Evolutionary conservation across 2,329 filamentous ascomycete species (phyloP).

Genomic region (Colletotrichum eremochloae): DNA sequence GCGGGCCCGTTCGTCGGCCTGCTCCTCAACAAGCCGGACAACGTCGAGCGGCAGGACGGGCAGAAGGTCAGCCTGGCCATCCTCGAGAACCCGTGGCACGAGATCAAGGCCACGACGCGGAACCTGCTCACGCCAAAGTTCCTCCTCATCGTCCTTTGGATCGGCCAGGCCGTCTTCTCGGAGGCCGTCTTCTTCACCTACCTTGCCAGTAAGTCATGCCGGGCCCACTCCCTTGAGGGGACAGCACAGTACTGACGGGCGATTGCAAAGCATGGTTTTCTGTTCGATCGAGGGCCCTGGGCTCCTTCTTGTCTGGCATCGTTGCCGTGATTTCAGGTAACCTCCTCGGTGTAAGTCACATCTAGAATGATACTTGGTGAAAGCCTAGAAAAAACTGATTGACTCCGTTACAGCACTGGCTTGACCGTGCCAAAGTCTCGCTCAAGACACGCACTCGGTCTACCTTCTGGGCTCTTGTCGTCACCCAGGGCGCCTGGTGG

Average conservation of each 20-base stretch:
- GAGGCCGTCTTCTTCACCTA: slow-evolving; percentile 83
- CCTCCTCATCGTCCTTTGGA: slow-evolving; percentile 74
- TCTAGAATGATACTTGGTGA: rapidly evolving
- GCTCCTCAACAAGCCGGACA: slow-evolving; percentile 70
- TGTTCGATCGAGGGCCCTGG: slow-evolving; percentile 76
- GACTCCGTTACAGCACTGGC: slow-evolving; percentile 57
- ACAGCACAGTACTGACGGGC: slow-evolving; percentile 11
- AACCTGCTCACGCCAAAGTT: slow-evolving; percentile 73
- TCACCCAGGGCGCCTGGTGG: slow-evolving; percentile 78
- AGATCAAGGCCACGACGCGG: slow-evolving; percentile 70
- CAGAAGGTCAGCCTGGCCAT: slow-evolving; percentile 72
- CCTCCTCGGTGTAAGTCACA: slow-evolving; percentile 66
- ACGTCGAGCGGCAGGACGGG: slow-evolving; percentile 76
- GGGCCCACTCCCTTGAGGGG: no score
- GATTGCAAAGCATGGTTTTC: slow-evolving; percentile 72
- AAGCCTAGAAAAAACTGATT: slow-evolving; percentile 29
- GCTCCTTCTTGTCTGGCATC: slow-evolving; percentile 78
- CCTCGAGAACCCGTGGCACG: slow-evolving; percentile 65
- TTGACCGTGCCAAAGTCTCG: slow-evolving; percentile 69
- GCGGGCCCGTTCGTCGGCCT: slow-evolving; percentile 74
- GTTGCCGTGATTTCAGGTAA: slow-evolving; percentile 76
- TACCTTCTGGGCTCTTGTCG: slow-evolving; percentile 66
- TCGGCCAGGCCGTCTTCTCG: slow-evolving; percentile 77
- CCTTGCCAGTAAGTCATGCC: slow-evolving; percentile 56
- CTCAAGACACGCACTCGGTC: slow-evolving; percentile 67